Conservation (phyloP, 495 filamentous ascomycete species). For the Hypoxylon subgilvum region DNA sequence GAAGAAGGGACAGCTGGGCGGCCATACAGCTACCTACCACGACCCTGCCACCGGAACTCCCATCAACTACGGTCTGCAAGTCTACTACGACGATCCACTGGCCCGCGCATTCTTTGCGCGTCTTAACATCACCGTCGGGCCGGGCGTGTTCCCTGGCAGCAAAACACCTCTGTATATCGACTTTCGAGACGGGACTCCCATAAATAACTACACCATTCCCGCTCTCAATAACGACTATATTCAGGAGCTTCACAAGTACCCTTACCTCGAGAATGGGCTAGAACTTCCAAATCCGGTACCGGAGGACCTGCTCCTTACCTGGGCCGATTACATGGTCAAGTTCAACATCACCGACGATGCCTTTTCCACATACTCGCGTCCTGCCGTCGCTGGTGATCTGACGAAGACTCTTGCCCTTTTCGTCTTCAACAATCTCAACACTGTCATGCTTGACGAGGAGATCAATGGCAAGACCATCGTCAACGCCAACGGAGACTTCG, state of each 20-base stretch:
- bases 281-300: constrained; percentile 52
- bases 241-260: constrained; percentile 48
- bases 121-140: constrained; percentile 43
- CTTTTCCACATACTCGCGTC: constrained; percentile 36
- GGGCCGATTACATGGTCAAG: constrained; percentile 52
- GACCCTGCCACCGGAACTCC: constrained; percentile 49
- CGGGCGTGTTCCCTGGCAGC: not conserved
- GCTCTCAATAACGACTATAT: constrained; percentile 20
- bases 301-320: constrained; percentile 49
- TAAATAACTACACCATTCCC: constrained; percentile 32
- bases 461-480: constrained; percentile 7
- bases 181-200: constrained; percentile 30
- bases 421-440: constrained; percentile 35
- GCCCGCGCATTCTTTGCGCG: constrained; percentile 47
- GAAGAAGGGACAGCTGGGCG: constrained; percentile 48
- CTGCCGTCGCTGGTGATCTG: constrained; percentile 49
- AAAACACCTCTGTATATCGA: constrained; percentile 23
- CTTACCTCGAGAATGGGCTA: constrained; percentile 46
- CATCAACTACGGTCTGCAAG: constrained; percentile 55
- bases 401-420: constrained; percentile 34
- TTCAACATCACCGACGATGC: constrained; percentile 45
- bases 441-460: constrained; percentile 19
- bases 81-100: constrained; percentile 44
- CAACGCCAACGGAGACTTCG: constrained; percentile 42
- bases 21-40: constrained; percentile 51